Evolutionary conservation across 768 basidiomycete species (phyloP), one percentile per base, ranked within the genome.

Genomic region (Mycena haematopus): DNA sequence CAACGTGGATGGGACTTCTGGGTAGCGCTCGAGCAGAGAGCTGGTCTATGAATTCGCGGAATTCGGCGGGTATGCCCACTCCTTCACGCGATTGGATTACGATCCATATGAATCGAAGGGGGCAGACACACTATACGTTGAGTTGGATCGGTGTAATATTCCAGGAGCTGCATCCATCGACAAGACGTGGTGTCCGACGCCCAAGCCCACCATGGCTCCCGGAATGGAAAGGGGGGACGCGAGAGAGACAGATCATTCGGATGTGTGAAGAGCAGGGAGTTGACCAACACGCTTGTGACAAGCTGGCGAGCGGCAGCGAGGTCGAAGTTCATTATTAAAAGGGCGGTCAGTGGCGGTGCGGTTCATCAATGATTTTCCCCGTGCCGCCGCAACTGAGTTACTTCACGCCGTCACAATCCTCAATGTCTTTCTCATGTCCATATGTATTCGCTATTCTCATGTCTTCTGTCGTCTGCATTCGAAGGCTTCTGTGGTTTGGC

Each of bases 211-310:
- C 80, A 71, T 22, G 60, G 56, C 15, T 68, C 67, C 69, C 73
- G 19, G 33, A 67, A 77, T 9, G 60, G 63, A 13, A 63, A 36
- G 11, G 76, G 72, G 13, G 65, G 47, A 17, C 63, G 56, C 2
- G 65, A 64, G 36, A 69, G 65, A 1, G 71, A 71, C 38, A 77
- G 65, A 59, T 83, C 79, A 68, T 86, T 86, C 27, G 84, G 84
- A 63, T 86, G 84, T 19, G 72, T 73, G 38, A 67, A 68, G n/a
- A 86, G 74, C 22, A 86, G 64, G 1, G 78, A 69, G 6, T 69
- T 49, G 15, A 72, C 70, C 24, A 69, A 47, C 5, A 74, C 68
- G 55, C 54, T 60, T n/a, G 33, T 46, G 58, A 65, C 35, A n/a
- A 60, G 33, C 35, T 44, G 24, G 7, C 58, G 50, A 17, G 36